Conservation (phyloP, 352 stramenopile species). For the Globisporangium camurandrum region DNA sequence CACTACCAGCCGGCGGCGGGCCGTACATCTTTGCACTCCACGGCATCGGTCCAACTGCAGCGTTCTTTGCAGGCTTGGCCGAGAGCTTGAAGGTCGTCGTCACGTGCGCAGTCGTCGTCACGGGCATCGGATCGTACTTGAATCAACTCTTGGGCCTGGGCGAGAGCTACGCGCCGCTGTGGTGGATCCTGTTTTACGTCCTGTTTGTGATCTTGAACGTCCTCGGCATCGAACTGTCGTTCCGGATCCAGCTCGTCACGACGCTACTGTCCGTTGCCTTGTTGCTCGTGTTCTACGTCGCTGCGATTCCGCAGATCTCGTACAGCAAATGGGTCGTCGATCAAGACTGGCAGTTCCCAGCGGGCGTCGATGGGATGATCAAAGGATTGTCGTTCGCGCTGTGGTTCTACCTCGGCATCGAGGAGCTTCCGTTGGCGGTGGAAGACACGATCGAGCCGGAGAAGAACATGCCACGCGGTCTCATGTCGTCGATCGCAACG, state of each 20-base stretch:
- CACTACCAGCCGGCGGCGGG: conserved; percentile 36
- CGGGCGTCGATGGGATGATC: conserved; percentile 36
- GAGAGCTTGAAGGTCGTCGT: conserved; percentile 69
- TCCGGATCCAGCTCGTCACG: conserved; percentile 48
- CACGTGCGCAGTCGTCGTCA: conserved; percentile 50
- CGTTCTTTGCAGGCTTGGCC: conserved; percentile 56
- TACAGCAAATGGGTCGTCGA: conserved; percentile 44
- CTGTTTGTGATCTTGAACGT: conserved; percentile 57
- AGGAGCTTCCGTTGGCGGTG: conserved; percentile 52
- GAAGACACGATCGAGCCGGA: conserved; percentile 59
- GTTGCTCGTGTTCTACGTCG: conserved; percentile 58
- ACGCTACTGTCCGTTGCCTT: conserved; percentile 52
- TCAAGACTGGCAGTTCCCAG: conserved; percentile 34
- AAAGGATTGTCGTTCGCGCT: conserved; percentile 57
- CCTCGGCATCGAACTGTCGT: conserved; percentile 51
- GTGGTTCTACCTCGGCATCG: conserved; percentile 70
- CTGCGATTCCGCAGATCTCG: conserved; percentile 43
- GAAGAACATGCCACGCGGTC: conserved; percentile 49
- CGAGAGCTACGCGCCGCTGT: conserved; percentile 31
- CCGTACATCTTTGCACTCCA: conserved; percentile 65
- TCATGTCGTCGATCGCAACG: conserved; percentile 50
- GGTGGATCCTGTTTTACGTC: conserved; percentile 57
- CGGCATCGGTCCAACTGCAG: conserved; percentile 36
- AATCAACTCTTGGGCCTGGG: conserved; percentile 41
- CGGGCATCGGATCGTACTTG: conserved; percentile 61